A percentile compares a stretch with the other conserved stretches of the same genome.
Evolutionary conservation across 192 early-diverging fungal genomes (phyloP).

Genomic region (Phlyctochytrium arcticum): DNA sequence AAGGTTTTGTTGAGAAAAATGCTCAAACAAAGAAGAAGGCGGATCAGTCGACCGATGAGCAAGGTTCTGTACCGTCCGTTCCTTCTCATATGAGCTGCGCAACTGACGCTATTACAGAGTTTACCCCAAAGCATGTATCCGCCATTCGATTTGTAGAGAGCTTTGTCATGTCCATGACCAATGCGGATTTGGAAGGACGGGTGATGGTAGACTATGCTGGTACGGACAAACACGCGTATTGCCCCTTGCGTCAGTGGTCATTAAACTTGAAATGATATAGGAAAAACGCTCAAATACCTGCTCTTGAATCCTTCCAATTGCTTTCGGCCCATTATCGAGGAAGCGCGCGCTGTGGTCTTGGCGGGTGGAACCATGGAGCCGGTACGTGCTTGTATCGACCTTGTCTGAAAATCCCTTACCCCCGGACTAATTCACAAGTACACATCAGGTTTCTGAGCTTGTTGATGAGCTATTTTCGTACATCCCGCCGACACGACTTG

Average conservation of each 20-base stretch:
- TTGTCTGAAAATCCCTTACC: not conserved
- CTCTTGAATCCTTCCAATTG: constrained; percentile 77
- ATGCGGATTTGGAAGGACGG: constrained; percentile 69
- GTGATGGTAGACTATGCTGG: constrained; percentile 45
- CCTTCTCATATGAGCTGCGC: too few relatives aligned
- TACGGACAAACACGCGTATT: too few relatives aligned
- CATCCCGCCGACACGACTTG: constrained; percentile 42
- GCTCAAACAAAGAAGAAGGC: not conserved
- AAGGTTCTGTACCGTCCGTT: too few relatives aligned
- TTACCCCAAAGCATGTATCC: constrained; percentile 24
- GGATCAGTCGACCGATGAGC: too few relatives aligned
- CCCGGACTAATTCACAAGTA: not conserved
- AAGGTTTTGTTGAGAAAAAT: constrained; percentile 47
- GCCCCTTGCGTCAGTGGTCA: too few relatives aligned
- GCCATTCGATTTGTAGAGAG: constrained; percentile 26
- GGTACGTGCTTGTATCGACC: constrained; percentile 43
- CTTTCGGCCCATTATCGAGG: constrained; percentile 71
- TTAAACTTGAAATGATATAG: too few relatives aligned
- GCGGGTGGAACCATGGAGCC: constrained; percentile 95
- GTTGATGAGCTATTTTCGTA: constrained; percentile 49
- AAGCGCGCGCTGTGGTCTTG: constrained; percentile 78
- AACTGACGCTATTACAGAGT: too few relatives aligned
- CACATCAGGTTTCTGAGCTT: not conserved
- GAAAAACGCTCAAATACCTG: constrained; percentile 79
- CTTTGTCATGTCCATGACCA: constrained; percentile 29